A percentile compares a stretch with the other conserved stretches of the same genome.
Evolutionary conservation across 2,329 filamentous ascomycete species (phyloP).

Genomic region (Colletotrichum chrysophilum): DNA sequence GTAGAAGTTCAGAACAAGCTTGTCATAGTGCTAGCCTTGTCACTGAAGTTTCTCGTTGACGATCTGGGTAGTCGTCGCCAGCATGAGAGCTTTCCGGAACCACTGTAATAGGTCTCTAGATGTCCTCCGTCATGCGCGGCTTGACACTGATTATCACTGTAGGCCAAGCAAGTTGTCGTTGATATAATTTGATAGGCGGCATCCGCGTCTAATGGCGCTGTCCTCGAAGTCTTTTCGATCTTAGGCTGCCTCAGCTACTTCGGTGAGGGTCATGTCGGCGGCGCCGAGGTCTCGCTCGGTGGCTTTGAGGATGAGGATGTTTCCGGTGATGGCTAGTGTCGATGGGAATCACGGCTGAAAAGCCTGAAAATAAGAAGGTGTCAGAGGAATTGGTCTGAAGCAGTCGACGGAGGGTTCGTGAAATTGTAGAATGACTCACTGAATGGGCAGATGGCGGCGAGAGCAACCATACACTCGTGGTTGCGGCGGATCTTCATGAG

Average conservation of each 20-base stretch:
- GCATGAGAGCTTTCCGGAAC: no score
- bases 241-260: no score
- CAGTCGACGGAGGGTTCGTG: neutral
- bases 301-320: conserved; percentile 70
- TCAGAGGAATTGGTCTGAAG: neutral
- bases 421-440: conserved; percentile 49
- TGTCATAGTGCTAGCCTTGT: no score
- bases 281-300: conserved; percentile 67
- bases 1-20: no score
- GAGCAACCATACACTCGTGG: conserved; percentile 72
- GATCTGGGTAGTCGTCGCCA: no score
- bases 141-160: accelerated
- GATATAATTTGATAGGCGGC: accelerated
- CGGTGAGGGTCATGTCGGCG: conserved; percentile 56
- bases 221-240: no score
- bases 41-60: no score
- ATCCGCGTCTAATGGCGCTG: no score
- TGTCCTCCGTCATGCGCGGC: no score
- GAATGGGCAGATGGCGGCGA: conserved; percentile 78
- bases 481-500: conserved; percentile 80
- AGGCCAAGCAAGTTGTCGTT: no score
- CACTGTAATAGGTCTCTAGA: no score
- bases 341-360: conserved; percentile 79
- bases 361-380: conserved; percentile 50
- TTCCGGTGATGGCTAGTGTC: conserved; percentile 75